Evolutionary conservation across 2,329 filamentous ascomycete genomes (phyloP), one percentile per base, ranked within the genome.

Genomic region (Sporothrix pallida): DNA sequence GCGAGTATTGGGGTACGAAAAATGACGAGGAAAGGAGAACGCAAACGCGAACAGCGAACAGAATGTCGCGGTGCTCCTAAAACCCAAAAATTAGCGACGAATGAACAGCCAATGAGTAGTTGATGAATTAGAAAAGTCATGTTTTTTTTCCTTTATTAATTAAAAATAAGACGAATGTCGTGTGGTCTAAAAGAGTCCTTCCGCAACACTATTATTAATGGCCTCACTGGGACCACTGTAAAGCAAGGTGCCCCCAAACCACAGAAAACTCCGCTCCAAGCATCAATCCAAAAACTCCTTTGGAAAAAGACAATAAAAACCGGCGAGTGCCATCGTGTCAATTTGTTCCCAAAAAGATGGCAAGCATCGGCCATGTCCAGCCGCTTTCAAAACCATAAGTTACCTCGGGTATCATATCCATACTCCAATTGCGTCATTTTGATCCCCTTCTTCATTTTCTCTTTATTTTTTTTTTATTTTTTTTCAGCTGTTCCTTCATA

Each of bases 331-430:
- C 15, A 52, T 52, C 48, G 15, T 17, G 48, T 52, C 52, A 3
- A 5, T 37, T 9, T 37, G 1, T n/a, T 60, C 26, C 17, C 56
- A 12, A 58, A 37, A 58, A 37, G 13, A 60, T 15, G 13, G 12
- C 13, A n/a, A 23, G 13, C 46, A 12, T 44, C 60, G 44, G 13
- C 23, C 10, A 44, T 65, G 37, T 46, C 37, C 60, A 31, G 12
- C 60, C 60, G n/a, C 23, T 20, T 48, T 20, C 10, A 67, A 48
- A 26, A 20, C 23, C 7, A 26, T 10, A 48, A 26, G 12, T 67
- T 48, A 8, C 62, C 42, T 67, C 62, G 62, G 62, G 62, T 67
- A 67, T 65, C 62, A 48, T 48, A 23, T 67, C 20, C 42, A 17
- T 46, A n/a, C 17, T 67, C 62, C 20, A 67, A 7, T 48, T 48